Percentiles rank a stretch among this genome's conserved stretches.
These are phyloP conservation scores for Aeschynomene evenia DNA, from an alignment of 306 rosid genomes.

Conservation along the genomic window DNA sequence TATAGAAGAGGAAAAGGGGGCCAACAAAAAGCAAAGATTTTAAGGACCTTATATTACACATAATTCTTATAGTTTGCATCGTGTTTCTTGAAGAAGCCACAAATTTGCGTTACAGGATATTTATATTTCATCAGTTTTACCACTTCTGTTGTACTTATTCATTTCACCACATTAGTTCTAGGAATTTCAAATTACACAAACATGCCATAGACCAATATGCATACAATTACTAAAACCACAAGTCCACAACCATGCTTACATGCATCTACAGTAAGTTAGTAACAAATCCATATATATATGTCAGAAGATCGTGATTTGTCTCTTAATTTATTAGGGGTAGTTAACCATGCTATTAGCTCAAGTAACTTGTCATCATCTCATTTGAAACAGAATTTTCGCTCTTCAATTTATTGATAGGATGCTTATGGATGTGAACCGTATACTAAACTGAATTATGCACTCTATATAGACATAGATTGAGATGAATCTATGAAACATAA, in stretches of 20 bases:
- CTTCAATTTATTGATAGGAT: background rate
- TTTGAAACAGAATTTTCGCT: constrained; percentile 7
- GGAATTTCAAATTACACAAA: background rate
- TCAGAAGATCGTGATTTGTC: background rate
- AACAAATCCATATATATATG: background rate
- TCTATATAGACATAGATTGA: background rate
- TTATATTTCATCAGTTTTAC: background rate
- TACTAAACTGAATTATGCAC: background rate
- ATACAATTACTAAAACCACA: background rate
- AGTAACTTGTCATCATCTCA: constrained; percentile 4
- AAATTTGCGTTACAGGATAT: background rate
- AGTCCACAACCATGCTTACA: background rate
- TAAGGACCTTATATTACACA: background rate
- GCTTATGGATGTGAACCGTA: constrained; percentile 7
- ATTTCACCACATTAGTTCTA: background rate
- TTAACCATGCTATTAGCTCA: constrained; percentile 9
- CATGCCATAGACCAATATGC: background rate
- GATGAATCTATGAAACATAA: constrained; percentile 15
- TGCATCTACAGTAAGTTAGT: background rate
- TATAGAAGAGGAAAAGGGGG: background rate
- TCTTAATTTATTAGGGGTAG: background rate
- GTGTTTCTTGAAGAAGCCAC: background rate
- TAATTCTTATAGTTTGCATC: background rate
- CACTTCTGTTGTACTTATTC: background rate
- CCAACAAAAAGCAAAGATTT: background rate